Evolutionary conservation across 345 rosid species (phyloP), one percentile per base, ranked within the genome.

Genomic region (Eutrema heterophyllum): DNA sequence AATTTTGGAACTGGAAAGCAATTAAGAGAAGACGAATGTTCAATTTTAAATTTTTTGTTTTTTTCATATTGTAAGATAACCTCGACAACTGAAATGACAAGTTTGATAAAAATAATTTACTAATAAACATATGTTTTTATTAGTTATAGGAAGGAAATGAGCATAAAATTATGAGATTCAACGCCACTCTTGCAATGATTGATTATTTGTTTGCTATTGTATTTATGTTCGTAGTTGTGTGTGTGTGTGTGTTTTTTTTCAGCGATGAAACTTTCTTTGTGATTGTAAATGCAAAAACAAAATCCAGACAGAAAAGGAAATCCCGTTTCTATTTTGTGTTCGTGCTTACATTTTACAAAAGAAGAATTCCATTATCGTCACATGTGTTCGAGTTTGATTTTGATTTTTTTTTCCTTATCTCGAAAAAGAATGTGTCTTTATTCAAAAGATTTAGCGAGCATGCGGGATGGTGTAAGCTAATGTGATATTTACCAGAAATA

Each of bases 361-460:
- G 38, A 9, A 9, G 43, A 39, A 39, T 39, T 39, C 12, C 9
- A 10, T 10, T 39, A 39, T 2, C 9, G 5, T 10, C 13, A 39
- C 30, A 30, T 2, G 30, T 30, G n/a, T n/a, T n/a, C 1, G 39
- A 54, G 24, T n/a, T 54, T 54, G 12, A 54, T 12, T 7, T 9
- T 9, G 1, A 27, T 52, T 35, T 6, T 53, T 11, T 53, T 35
- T 6, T 53, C 2, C 56, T 54, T 54, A 7, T 14, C 18, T 54
- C 18, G 2, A 6, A 51, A 70, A 48, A 27, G 3, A 41, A 29
- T 18, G 24, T 13, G 68, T 44, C 54, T 5, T 27, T 35, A 15
- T 56, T 64, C 27, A 65, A 35, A n/a, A 64, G 65, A 64, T 73
- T 64, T 12, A 24, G 57, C 40, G 49, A 73, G 50, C 71, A 54